Conservation (phyloP, 1,139 yeast species). For the Blastobotrys arbuscula region DNA sequence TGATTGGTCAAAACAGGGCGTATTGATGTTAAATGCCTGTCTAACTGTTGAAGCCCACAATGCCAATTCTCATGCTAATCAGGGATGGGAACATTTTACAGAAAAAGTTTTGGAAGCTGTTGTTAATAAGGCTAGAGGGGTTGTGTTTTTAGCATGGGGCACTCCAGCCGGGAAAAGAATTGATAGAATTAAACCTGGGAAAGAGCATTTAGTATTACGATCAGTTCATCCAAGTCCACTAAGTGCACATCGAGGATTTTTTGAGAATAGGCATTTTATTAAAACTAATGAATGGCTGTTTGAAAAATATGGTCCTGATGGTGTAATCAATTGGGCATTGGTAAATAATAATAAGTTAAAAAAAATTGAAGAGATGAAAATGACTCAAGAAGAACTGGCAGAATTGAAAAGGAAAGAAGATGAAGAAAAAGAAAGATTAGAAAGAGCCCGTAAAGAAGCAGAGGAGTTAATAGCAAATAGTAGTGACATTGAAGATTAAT, state of each 20-base stretch:
- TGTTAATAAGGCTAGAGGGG: constrained; percentile 41
- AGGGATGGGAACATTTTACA: constrained; percentile 94
- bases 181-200: constrained; percentile 37
- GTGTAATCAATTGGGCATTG: constrained; percentile 61
- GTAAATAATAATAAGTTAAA: constrained; percentile 56
- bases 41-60: constrained; percentile 90
- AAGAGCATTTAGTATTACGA: constrained; percentile 44
- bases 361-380: constrained; percentile 31
- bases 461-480: constrained; percentile 4
- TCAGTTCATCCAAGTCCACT: constrained; percentile 95
- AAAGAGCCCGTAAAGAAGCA: constrained; percentile 3
- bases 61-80: constrained; percentile 86
- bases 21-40: constrained; percentile 78
- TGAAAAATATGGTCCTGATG: constrained; percentile 40
- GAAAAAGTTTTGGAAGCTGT: constrained; percentile 57
- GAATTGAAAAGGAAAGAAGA: not conserved
- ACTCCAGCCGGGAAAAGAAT: constrained; percentile 79
- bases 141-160: constrained; percentile 92
- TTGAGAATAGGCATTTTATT: constrained; percentile 63
- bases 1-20: constrained; percentile 87
- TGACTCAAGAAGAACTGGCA: constrained; percentile 6
- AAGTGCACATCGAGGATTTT: constrained; percentile 82
- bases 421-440: constrained; percentile 4
- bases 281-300: constrained; percentile 70
- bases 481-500: constrained; percentile 1